These are phyloP conservation scores for Neoboletus subvelutipes DNA, from an alignment of 768 basidiomycete genomes.

Conservation along the genomic window DNA sequence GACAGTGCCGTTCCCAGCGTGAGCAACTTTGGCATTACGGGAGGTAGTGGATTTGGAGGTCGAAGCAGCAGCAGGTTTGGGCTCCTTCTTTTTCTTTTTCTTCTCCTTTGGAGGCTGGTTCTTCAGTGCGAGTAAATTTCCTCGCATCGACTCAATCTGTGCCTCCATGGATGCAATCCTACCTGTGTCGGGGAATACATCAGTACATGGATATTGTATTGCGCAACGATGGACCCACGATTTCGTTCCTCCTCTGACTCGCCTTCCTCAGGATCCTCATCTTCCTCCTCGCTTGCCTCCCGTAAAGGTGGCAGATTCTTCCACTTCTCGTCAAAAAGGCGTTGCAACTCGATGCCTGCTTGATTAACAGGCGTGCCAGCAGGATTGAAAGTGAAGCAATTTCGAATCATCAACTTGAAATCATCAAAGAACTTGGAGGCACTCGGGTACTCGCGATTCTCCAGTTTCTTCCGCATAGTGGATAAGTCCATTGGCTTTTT, in stretches of 20 bases:
- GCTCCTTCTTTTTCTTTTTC: conserved; percentile 71
- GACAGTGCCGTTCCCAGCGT: conserved; percentile 42
- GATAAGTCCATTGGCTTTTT: conserved; percentile 96
- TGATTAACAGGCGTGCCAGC: conserved; percentile 82
- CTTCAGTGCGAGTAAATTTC: conserved; percentile 65
- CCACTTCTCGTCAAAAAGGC: conserved; percentile 93
- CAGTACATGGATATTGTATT: conserved; percentile 4
- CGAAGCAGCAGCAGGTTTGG: conserved; percentile 56
- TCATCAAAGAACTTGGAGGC: conserved; percentile 84
- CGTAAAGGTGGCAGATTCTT: conserved; percentile 64
- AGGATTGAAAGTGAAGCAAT: conserved; percentile 92
- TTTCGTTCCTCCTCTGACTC: conserved; percentile 67
- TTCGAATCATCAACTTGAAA: conserved; percentile 92
- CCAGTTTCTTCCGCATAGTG: conserved; percentile 85
- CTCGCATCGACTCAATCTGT: conserved; percentile 76
- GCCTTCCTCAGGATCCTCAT: conserved; percentile 63
- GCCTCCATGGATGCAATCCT: conserved; percentile 75
- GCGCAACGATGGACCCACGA: conserved; percentile 44
- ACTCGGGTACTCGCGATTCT: conserved; percentile 70
- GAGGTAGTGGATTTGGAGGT: conserved; percentile 55
- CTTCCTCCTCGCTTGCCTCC: conserved; percentile 56
- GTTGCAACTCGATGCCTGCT: conserved; percentile 82
- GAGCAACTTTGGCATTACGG: conserved; percentile 46
- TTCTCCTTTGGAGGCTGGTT: conserved; percentile 57
- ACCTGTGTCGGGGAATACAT: conserved; percentile 42